These are phyloP conservation scores for Blastocystis sp. DNA, from an alignment of 352 stramenopile species.

Conservation along the genomic window DNA sequence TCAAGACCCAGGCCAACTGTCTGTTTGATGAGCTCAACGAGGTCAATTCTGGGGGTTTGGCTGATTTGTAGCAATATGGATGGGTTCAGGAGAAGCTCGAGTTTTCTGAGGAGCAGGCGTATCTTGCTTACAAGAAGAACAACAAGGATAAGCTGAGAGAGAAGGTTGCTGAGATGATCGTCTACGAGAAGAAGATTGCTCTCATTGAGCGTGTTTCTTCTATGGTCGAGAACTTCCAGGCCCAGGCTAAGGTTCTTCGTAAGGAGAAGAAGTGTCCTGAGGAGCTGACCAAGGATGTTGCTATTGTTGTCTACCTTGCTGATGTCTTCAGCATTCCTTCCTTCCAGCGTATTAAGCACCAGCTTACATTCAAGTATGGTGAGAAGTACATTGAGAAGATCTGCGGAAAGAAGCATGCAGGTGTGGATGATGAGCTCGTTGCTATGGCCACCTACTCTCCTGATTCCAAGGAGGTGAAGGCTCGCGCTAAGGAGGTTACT, in stretches of 20 bases:
- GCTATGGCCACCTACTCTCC: slow-evolving; percentile 16
- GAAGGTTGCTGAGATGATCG: slow-evolving; percentile 33
- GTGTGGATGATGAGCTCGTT: slow-evolving; percentile 42
- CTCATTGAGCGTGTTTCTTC: slow-evolving; percentile 36
- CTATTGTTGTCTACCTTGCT: slow-evolving; percentile 16
- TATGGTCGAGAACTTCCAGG: slow-evolving; percentile 48
- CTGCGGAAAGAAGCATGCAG: slow-evolving; percentile 49
- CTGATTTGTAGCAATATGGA: slow-evolving; percentile 37
- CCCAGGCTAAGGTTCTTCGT: background rate
- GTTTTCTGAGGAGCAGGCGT: slow-evolving; percentile 38
- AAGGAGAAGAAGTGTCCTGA: slow-evolving; percentile 62
- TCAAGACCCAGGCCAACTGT: slow-evolving; percentile 5
- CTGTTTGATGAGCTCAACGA: slow-evolving; percentile 56
- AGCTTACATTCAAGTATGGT: slow-evolving; percentile 53
- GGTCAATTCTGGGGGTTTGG: background rate
- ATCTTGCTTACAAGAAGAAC: slow-evolving; percentile 55
- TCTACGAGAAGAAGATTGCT: slow-evolving; percentile 56
- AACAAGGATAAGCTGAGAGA: slow-evolving; percentile 55
- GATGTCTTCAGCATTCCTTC: slow-evolving; percentile 46
- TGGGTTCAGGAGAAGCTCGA: slow-evolving; percentile 55
- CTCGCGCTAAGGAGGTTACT: background rate
- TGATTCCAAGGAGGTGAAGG: slow-evolving; percentile 41
- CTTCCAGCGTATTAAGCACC: slow-evolving; percentile 52
- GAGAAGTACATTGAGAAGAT: slow-evolving; percentile 60
- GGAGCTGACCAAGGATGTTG: slow-evolving; percentile 42